A percentile compares a stretch with the other conserved stretches of the same genome.
phyloP scores from a whole-genome alignment of 805 yeast species.

The Ogataea ganodermae region DNA sequence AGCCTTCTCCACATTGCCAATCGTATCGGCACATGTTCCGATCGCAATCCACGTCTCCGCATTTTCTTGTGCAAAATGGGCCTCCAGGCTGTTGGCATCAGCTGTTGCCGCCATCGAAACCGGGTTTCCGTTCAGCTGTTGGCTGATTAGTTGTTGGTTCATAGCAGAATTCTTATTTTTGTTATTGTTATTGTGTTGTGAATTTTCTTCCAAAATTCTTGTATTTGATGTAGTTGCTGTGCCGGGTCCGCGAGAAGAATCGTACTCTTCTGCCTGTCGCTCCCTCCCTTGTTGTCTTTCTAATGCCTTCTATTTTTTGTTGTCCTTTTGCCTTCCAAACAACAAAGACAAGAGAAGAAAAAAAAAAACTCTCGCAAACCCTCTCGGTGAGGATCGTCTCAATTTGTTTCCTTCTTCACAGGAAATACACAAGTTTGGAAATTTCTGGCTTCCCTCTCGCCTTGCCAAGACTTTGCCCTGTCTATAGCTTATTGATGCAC shows the following conservation, averaged over 20 bases:
- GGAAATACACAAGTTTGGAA: conserved; percentile 2
- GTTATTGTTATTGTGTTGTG: not conserved
- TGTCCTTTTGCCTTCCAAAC: not conserved
- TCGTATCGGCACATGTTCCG: conserved; percentile 84
- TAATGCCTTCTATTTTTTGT: not conserved
- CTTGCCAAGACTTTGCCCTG: conserved; percentile 9
- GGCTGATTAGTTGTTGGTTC: conserved; percentile 25
- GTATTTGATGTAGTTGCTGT: not conserved
- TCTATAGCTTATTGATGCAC: conserved; percentile 1
- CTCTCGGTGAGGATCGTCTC: conserved; percentile 4
- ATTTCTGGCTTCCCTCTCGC: conserved; percentile 9
- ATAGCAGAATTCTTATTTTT: not conserved
- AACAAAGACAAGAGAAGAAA: not conserved
- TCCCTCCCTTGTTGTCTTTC: not conserved
- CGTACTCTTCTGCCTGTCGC: not conserved
- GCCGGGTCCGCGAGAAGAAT: not conserved
- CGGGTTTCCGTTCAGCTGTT: conserved; percentile 26
- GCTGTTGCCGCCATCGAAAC: conserved; percentile 18
- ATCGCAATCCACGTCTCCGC: conserved; percentile 87
- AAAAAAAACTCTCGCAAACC: conserved; percentile 1
- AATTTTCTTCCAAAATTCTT: not conserved
- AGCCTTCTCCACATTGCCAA: conserved; percentile 89
- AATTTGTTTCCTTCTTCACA: conserved; percentile 4
- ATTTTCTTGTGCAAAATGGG: conserved; percentile 51
- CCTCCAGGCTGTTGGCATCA: conserved; percentile 28